Evolutionary conservation across 2,329 filamentous ascomycete species (phyloP).

Genomic region (Chaetomiaceae sp.): DNA sequence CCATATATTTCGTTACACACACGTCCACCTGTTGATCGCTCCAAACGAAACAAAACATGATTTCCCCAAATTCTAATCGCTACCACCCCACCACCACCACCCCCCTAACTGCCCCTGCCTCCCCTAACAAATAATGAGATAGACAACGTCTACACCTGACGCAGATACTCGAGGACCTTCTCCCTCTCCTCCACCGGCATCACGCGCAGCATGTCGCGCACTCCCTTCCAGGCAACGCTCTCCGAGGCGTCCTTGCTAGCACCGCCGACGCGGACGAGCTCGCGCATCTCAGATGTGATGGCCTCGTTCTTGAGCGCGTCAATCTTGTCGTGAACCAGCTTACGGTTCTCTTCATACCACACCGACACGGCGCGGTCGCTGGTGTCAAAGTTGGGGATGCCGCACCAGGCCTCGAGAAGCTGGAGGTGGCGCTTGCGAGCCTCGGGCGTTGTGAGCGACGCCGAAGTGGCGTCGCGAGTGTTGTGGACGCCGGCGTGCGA

Average conservation of each 20-base stretch:
- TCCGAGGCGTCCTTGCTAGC: conserved; percentile 54
- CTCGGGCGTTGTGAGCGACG: conserved; percentile 35
- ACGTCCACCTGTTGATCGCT: too few relatives aligned
- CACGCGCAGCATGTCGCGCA: conserved; percentile 78
- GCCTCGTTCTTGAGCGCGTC: conserved; percentile 74
- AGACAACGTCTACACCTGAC: conserved; percentile 15
- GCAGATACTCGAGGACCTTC: conserved; percentile 61
- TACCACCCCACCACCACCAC: too few relatives aligned
- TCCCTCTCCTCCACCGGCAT: conserved; percentile 87
- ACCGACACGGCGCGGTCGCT: conserved; percentile 79
- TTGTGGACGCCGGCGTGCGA: conserved; percentile 33
- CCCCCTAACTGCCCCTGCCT: too few relatives aligned
- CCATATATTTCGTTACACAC: too few relatives aligned
- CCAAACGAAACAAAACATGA: too few relatives aligned
- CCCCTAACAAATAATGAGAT: too few relatives aligned
- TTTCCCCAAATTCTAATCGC: too few relatives aligned
- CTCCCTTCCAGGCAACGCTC: conserved; percentile 73
- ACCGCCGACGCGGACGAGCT: conserved; percentile 65
- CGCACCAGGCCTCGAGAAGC: conserved; percentile 78
- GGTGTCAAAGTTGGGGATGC: conserved; percentile 67
- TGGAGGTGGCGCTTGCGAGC: conserved; percentile 64
- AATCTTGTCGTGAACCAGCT: conserved; percentile 76
- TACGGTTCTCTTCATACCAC: conserved; percentile 96
- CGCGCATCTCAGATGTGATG: conserved; percentile 58
- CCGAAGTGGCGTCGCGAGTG: conserved; percentile 37